Base-by-base conservation (phyloP, 495 filamentous ascomycete species). In the Staphylotrichum longicolle region DNA sequence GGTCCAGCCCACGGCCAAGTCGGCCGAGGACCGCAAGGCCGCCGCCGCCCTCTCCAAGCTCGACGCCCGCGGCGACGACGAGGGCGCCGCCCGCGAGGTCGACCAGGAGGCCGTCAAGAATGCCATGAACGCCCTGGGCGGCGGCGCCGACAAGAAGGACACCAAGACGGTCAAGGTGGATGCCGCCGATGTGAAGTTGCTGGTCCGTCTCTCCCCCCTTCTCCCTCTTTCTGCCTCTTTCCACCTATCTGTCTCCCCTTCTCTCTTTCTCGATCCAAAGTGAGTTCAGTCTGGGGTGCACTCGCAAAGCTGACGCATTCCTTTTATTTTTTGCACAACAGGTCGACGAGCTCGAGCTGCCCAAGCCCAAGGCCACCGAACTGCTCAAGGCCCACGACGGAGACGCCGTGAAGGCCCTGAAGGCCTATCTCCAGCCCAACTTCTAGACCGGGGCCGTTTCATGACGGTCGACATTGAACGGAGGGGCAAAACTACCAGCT, bases 1-100 rank as follows among this genome's bases (percentile, higher is more conserved):
- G 47, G 75, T 83, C 32, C 85, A 88, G 47, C 77, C 86, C 45
- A 86, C 83, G 57, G 89, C 84, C 60, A 82, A 85, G 72, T 83
- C 82, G 44, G 84, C 91, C 63, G 91, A 95, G 75, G 92, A 94
- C 77, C 89, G 91, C 73, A 96, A 94, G 76, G 90, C 93, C 27
- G 91, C 91, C 59, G 91, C 90, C 33, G 92, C 93, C 15, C 85
- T 96, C 67, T 86, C 84, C 63, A 84, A 85, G 58, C 87, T 96
- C 57, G 87, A 93, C 65, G 73, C 82, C 33, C 75, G 70, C 40
- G 76, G 75, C 61, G 86, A 86, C 58, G 88, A 88, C 55, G 79
- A 83, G 7, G 76, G 78, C n/a, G 63, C 77, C 30, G 60, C 75
- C 7, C 81, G 82, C 63, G 84, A 87, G 39, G 84, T 89, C 63